These are phyloP conservation scores for Cardamine chenopodiifolia DNA, from an alignment of 345 rosid genomes.

Conservation along the genomic window DNA sequence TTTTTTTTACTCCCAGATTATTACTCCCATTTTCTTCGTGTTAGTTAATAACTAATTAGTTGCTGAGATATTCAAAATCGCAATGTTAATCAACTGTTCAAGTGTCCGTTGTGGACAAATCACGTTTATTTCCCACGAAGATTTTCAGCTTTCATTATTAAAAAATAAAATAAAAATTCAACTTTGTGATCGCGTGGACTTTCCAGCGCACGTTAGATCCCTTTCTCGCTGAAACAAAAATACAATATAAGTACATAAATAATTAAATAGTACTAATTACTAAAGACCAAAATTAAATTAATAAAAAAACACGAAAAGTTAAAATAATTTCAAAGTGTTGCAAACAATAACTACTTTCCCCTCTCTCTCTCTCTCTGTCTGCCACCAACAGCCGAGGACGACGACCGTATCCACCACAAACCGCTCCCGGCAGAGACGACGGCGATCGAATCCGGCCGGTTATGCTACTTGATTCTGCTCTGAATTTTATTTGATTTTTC, in stretches of 20 bases:
- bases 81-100: background rate
- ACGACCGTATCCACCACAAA: constrained; percentile 42
- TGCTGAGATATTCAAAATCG: constrained; percentile 22
- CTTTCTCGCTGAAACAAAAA: constrained; percentile 6
- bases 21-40: background rate
- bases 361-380: constrained; percentile 37
- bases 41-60: background rate
- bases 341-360: constrained; percentile 38
- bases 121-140: constrained; percentile 35
- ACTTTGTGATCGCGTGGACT: constrained; percentile 35
- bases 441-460: constrained; percentile 27
- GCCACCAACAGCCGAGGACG: constrained; percentile 43
- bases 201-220: constrained; percentile 43
- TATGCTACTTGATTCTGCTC: constrained; percentile 23
- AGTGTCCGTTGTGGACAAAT: constrained; percentile 23
- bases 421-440: constrained; percentile 34
- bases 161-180: too few species aligned
- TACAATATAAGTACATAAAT: background rate
- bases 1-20: background rate
- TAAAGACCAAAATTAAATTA: constrained; percentile 20
- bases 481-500: constrained; percentile 1
- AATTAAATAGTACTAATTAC: background rate
- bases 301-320: constrained; percentile 2
- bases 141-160: constrained; percentile 25
- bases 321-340: constrained; percentile 31